Base-by-base conservation (phyloP, 305 asterid genomes). In the Coffea humblotiana region DNA sequence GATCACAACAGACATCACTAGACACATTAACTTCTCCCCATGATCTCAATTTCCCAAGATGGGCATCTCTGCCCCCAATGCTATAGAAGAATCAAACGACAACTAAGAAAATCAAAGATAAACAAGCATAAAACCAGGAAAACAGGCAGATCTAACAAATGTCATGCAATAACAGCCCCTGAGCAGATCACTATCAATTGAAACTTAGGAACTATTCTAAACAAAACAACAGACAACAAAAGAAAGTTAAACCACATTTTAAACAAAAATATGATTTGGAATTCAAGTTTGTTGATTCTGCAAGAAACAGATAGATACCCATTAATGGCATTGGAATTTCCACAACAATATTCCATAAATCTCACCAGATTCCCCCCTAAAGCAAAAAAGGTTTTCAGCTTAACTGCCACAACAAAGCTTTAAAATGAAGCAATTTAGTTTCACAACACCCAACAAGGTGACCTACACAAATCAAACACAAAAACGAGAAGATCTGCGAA, bases 1-100 rank as follows among this genome's bases (percentile, higher is more conserved):
- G 68, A 84, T 80, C 81, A 85, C 80, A 13, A 29, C 85, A 89
- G 80, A 71, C 32, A 76, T 78, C 37, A 77, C 63, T 45, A 69
- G 69, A 79, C 64, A 64, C 80, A 75, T 84, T 85, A 88, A 80
- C 51, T 79, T 80, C 51, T 35, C 49, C 29, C 32, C 74, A n/a
- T 10, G 67, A 18, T 72, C 69, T 61, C 77, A 85, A 77, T 80
- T 77, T 40, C 78, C 60, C 74, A 48, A 72, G 68, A 43, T 27
- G 45, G 61, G 60, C 25, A 79, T 51, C 65, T 63, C 66, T 13
- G 48, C 72, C 25, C 56, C 27, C 78, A 82, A 56, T 25, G 54
- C 61, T 63, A 27, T 47, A 72, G n/a, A 11, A 60, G 12, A 11
- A 60, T 45, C 21, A 77, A 32, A 76, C 21, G 19, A 51, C 61